Conservation (phyloP, 2,329 filamentous ascomycete species). For the Fusarium devonianum region DNA sequence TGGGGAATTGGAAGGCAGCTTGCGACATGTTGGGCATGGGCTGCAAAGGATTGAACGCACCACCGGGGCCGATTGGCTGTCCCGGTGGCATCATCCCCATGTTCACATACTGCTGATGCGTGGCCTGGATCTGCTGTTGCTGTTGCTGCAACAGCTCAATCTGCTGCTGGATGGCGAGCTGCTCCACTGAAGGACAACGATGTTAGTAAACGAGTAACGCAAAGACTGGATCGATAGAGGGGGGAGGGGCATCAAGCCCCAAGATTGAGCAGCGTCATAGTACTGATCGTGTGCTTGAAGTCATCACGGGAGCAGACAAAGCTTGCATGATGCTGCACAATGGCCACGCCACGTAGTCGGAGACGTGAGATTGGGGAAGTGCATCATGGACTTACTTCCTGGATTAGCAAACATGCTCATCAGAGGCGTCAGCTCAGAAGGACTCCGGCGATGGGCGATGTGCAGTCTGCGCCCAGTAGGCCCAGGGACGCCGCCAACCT, state of each 20-base stretch:
- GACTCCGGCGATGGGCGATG: constrained; percentile 96
- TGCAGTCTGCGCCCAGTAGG: constrained; percentile 89
- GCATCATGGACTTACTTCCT: constrained; percentile 62
- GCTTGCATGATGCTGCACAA: constrained; percentile 10
- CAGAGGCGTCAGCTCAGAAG: constrained; percentile 94
- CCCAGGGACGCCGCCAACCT: constrained; percentile 68
- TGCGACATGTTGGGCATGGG: constrained; percentile 81
- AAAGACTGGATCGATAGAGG: constrained; percentile 3
- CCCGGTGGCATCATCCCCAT: constrained; percentile 93
- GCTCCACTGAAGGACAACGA: constrained; percentile 74
- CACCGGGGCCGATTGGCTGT: constrained; percentile 74
- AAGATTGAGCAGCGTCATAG: background rate
- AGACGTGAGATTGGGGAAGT: constrained; percentile 7
- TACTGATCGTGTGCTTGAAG: too few species aligned
- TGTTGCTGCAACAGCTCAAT: constrained; percentile 97
- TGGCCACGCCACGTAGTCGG: background rate
- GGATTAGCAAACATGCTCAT: constrained; percentile 87
- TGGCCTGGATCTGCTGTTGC: constrained; percentile 95
- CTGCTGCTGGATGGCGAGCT: constrained; percentile 96
- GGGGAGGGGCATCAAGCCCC: background rate
- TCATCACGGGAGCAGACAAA: constrained; percentile 1
- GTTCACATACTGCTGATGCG: constrained; percentile 96
- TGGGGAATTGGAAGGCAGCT: constrained; percentile 88
- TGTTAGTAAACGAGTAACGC: constrained; percentile 29
- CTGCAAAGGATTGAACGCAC: constrained; percentile 79